Evolutionary conservation across 164 flowering plant genomes (phyloP), one percentile per base, ranked within the genome.

Genomic region (Liriodendron chinense): DNA sequence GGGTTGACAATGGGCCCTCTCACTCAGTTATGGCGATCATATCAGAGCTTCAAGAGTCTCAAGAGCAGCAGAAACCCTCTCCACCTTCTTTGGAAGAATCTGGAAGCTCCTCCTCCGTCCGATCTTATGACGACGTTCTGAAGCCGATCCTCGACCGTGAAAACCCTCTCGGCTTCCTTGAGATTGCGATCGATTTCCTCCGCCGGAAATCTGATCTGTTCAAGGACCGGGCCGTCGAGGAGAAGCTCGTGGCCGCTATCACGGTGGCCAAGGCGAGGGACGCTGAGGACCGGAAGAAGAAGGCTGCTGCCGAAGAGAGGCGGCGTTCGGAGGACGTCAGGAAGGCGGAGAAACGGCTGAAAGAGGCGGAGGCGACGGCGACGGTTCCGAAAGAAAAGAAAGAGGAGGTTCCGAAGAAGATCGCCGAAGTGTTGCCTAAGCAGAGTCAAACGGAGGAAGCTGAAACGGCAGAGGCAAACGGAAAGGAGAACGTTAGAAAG

Each of bases 191-290:
- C 48, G 79, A 77, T 72, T 77, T 67, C 59, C 72, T 77, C 18
- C 65, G 75, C 56, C 71, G 79, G 66, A 77, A 72, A 57, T 49
- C 75, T 68, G 75, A 72, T 25, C 49, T 77, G 1, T 68, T 77
- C 21, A 7, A 72, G 57, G 79, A 77, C 47, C 75, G 72, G 18
- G 22, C 12, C 59, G 75, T 66, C 9, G 72, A 34, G 47, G 50
- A 61, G 68, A 72, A 72, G 23, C 48, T 77, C 23, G 10, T 25
- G 14, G 59, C 71, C 14, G 47, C 67, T 1, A 57, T 77, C 20
- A 65, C 79, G n/a, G 76, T 34, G 0, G 76, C 65, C 65, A 72
- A 71, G 65, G 75, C 21, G 61, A 74, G 48, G 6, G 75, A 34
- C 7, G 65, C 75, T 14, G 74, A 72, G 22, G 78, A 71, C 66